These are phyloP conservation scores for Saccharomycopsis malanga DNA, from an alignment of 805 yeast genomes.

Conservation along the genomic window DNA sequence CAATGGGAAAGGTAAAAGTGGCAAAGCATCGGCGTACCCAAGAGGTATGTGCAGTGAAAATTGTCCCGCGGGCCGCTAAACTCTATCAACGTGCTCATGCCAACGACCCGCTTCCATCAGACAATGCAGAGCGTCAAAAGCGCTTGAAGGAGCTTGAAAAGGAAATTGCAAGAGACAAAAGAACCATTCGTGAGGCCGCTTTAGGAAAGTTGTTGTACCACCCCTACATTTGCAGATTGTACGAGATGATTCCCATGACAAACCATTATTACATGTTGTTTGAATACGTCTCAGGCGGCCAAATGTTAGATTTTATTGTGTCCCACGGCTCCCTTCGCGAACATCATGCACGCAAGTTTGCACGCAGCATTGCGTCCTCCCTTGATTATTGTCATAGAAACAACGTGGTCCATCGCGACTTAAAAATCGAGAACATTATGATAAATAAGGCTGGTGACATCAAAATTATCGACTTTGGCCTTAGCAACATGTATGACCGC, in stretches of 20 bases:
- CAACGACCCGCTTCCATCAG: conserved; percentile 58
- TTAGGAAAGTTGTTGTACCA: conserved; percentile 84
- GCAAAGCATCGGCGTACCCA: conserved; percentile 79
- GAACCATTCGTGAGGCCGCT: conserved; percentile 94
- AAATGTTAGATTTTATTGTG: conserved; percentile 93
- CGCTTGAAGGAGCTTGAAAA: conserved; percentile 67
- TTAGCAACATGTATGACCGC: conserved; percentile 77
- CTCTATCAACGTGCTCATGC: conserved; percentile 66
- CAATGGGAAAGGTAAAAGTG: conserved; percentile 97
- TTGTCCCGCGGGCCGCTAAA: conserved; percentile 83
- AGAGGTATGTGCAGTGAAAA: conserved; percentile 86
- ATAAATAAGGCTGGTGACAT: conserved; percentile 90
- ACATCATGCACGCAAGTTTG: conserved; percentile 88
- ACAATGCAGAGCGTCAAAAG: conserved; percentile 49
- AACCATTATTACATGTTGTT: conserved; percentile 95
- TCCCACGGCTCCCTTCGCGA: conserved; percentile 94
- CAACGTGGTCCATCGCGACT: conserved; percentile 93
- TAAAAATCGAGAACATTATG: conserved; percentile 94
- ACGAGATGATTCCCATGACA: conserved; percentile 94
- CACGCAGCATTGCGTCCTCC: conserved; percentile 91
- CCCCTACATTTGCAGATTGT: conserved; percentile 84
- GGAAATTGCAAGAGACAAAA: conserved; percentile 81
- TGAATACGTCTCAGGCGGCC: conserved; percentile 96
- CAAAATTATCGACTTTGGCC: conserved; percentile 93
- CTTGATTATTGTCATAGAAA: conserved; percentile 89